A percentile compares a stretch with the other conserved stretches of the same genome.
Evolutionary conservation across 441 rosid genomes (phyloP).

Genomic region (Capsella rubella): DNA sequence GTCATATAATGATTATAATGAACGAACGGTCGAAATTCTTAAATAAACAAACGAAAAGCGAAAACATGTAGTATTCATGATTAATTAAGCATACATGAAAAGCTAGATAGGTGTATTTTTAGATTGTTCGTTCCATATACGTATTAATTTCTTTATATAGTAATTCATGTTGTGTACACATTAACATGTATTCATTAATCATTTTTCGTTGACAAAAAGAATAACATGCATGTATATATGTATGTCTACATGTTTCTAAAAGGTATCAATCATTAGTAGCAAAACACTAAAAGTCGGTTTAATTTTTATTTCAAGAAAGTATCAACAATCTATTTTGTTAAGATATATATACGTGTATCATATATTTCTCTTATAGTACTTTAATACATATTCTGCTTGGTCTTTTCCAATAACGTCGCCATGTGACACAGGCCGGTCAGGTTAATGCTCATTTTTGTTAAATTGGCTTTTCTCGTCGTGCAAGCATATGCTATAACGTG

Average conservation of each 20-base stretch:
- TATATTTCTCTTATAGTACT: neutral
- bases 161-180: neutral
- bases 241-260: neutral
- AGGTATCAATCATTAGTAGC: slow-evolving; percentile 20
- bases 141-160: neutral
- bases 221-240: slow-evolving; percentile 5
- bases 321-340: neutral
- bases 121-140: too few relatives aligned
- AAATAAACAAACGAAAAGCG: neutral
- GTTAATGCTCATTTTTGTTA: neutral
- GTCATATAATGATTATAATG: neutral
- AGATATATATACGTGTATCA: too few relatives aligned
- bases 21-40: neutral
- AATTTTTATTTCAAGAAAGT: neutral
- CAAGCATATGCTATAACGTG: slow-evolving; percentile 28
- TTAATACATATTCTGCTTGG: neutral
- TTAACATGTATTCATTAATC: neutral
- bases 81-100: neutral
- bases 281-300: slow-evolving; percentile 6
- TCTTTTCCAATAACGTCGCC: slow-evolving; percentile 7
- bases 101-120: too few relatives aligned
- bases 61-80: neutral
- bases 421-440: slow-evolving; percentile 6
- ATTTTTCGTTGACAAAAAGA: neutral
- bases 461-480: slow-evolving; percentile 22